phyloP scores from a whole-genome alignment of 2,329 filamentous ascomycete genomes.

The Sordariomycetes sp. region DNA sequence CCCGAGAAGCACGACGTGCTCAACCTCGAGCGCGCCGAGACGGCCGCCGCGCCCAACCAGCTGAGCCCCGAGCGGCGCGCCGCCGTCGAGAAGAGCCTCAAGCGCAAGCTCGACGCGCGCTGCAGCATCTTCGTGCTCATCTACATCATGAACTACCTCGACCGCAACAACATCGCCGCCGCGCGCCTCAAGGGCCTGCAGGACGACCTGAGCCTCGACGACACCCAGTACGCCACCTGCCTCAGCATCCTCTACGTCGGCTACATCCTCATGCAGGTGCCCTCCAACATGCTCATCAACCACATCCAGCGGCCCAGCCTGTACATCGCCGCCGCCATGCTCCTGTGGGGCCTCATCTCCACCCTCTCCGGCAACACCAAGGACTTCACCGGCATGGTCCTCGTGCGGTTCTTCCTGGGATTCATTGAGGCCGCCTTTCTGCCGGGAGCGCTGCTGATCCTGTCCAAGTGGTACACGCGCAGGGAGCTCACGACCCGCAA shows the following conservation, averaged over 20 bases:
- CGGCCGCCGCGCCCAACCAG: constrained; percentile 6
- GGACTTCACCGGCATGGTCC: constrained; percentile 43
- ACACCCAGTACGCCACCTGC: constrained; percentile 17
- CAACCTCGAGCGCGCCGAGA: background rate
- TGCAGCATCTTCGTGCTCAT: constrained; percentile 53
- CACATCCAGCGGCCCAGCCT: background rate
- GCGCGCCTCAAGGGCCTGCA: constrained; percentile 34
- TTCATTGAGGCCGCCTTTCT: constrained; percentile 55
- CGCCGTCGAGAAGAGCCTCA: constrained; percentile 39
- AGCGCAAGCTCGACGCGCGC: constrained; percentile 50
- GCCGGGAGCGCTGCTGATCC: constrained; percentile 42
- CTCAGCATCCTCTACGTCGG: background rate
- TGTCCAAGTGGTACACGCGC: constrained; percentile 58
- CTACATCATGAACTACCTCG: constrained; percentile 56
- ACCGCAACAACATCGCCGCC: constrained; percentile 28
- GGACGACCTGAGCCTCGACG: constrained; percentile 28
- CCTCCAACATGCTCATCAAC: background rate
- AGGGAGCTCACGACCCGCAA: constrained; percentile 43
- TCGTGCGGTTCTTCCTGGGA: constrained; percentile 47
- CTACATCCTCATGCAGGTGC: background rate
- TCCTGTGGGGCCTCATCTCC: background rate
- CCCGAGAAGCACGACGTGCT: background rate
- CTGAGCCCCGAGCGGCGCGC: constrained; percentile 34
- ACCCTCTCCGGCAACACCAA: constrained; percentile 7
- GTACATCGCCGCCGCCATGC: background rate